Evolutionary conservation across 768 basidiomycete genomes (phyloP).

Genomic region (Hemileccinum impolitum): DNA sequence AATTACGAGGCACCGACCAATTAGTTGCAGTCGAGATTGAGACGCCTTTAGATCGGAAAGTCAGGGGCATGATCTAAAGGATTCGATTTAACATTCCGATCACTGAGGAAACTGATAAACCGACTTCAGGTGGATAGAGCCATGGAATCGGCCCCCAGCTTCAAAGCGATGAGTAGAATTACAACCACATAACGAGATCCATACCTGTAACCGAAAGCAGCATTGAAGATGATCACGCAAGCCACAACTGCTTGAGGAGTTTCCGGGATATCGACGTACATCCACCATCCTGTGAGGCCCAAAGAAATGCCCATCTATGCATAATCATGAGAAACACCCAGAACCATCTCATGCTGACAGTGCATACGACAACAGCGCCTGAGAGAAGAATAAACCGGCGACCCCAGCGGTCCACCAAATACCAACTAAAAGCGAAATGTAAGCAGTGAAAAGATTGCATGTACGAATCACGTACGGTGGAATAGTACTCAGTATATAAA

Average conservation of each 20-base stretch:
- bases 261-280: constrained; percentile 81
- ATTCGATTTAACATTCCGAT: constrained; percentile 2
- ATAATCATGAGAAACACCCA: constrained; percentile 1
- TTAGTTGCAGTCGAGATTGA: constrained; percentile 91
- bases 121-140: constrained; percentile 83
- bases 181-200: constrained; percentile 2
- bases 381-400: constrained; percentile 82
- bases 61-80: constrained; percentile 81
- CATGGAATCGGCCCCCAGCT: constrained; percentile 88
- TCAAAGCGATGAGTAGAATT: constrained; percentile 1
- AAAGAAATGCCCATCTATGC: constrained; percentile 78
- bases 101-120: constrained; percentile 2
- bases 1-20: constrained; percentile 33
- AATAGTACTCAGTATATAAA: constrained; percentile 75
- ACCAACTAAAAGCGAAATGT: constrained; percentile 60
- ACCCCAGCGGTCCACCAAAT: constrained; percentile 90
- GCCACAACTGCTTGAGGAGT: constrained; percentile 86
- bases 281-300: constrained; percentile 85
- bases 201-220: constrained; percentile 86
- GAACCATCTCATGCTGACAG: neutral
- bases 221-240: constrained; percentile 91
- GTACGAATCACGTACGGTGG: constrained; percentile 62
- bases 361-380: constrained; percentile 73
- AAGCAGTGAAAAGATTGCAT: constrained; percentile 4
- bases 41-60: constrained; percentile 92